Conservation (phyloP, 805 yeast species). For the Zygosaccharomyces rouxii region DNA sequence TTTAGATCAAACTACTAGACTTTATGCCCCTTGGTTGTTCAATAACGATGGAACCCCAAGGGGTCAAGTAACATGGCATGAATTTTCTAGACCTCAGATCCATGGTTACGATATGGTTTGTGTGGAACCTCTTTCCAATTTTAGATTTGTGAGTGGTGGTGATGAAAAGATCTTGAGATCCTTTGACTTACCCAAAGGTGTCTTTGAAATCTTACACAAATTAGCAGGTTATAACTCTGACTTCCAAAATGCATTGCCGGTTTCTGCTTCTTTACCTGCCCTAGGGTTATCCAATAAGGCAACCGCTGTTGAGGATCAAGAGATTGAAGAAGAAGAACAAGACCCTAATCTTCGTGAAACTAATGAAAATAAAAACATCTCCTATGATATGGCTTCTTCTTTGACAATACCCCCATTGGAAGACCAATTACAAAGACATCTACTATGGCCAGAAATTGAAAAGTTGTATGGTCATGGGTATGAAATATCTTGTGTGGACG, state of each 20-base stretch:
- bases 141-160: slow-evolving; percentile 84
- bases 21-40: slow-evolving; percentile 60
- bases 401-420: slow-evolving; percentile 72
- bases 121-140: slow-evolving; percentile 52
- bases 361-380: slow-evolving; percentile 36
- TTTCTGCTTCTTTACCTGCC: slow-evolving; percentile 86
- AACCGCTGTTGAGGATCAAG: slow-evolving; percentile 46
- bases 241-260: slow-evolving; percentile 49
- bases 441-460: slow-evolving; percentile 93
- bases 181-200: slow-evolving; percentile 81
- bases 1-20: slow-evolving; percentile 87
- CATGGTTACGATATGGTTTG: slow-evolving; percentile 97
- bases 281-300: slow-evolving; percentile 92
- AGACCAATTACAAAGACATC: slow-evolving; percentile 84
- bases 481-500: slow-evolving; percentile 77
- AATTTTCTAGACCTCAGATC: slow-evolving; percentile 93
- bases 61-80: slow-evolving; percentile 60
- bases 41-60: slow-evolving; percentile 34
- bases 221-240: slow-evolving; percentile 45
- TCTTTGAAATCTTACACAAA: slow-evolving; percentile 54
- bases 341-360: slow-evolving; percentile 35
- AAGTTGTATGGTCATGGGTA: slow-evolving; percentile 97
- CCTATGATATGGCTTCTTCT: slow-evolving; percentile 44
- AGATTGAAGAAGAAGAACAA: slow-evolving; percentile 39
- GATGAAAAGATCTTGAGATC: slow-evolving; percentile 91